A percentile compares a stretch with the other conserved stretches of the same genome.
These are phyloP conservation scores for Talaromyces liani DNA, from an alignment of 495 filamentous ascomycete species.

Conservation along the genomic window DNA sequence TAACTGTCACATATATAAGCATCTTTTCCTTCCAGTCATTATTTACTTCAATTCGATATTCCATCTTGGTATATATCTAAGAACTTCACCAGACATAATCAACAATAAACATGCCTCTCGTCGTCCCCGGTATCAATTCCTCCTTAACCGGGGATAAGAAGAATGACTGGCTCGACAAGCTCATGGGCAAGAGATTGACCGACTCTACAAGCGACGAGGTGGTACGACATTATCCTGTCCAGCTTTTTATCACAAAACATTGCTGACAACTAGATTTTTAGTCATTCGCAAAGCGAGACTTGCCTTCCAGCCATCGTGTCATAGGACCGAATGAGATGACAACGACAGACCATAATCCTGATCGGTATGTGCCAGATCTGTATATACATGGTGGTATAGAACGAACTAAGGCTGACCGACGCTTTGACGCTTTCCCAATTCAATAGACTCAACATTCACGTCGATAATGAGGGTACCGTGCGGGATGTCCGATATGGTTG, in stretches of 20 bases:
- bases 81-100: not conserved
- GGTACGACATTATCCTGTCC: slow-evolving; percentile 25
- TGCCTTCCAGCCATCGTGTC: slow-evolving; percentile 61
- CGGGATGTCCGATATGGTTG: slow-evolving; percentile 51
- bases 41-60: not conserved
- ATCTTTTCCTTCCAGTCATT: not conserved
- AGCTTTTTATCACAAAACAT: not conserved
- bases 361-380: slow-evolving; percentile 39
- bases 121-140: slow-evolving; percentile 64
- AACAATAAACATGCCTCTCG: slow-evolving; percentile 63
- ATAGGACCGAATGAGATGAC: slow-evolving; percentile 55
- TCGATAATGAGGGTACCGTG: slow-evolving; percentile 67
- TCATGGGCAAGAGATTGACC: slow-evolving; percentile 66
- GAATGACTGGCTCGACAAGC: slow-evolving; percentile 62
- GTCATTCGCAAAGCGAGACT: slow-evolving; percentile 69
- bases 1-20: not conserved
- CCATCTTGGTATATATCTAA: not conserved
- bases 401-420: not conserved
- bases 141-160: slow-evolving; percentile 40
- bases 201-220: slow-evolving; percentile 37
- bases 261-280: slow-evolving; percentile 20
- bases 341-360: slow-evolving; percentile 53
- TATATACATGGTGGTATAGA: too few species aligned
- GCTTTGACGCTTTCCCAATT: not conserved
- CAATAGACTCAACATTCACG: slow-evolving; percentile 61